Conservation (phyloP, 345 rosid genomes). For the Orychophragmus violaceus region DNA sequence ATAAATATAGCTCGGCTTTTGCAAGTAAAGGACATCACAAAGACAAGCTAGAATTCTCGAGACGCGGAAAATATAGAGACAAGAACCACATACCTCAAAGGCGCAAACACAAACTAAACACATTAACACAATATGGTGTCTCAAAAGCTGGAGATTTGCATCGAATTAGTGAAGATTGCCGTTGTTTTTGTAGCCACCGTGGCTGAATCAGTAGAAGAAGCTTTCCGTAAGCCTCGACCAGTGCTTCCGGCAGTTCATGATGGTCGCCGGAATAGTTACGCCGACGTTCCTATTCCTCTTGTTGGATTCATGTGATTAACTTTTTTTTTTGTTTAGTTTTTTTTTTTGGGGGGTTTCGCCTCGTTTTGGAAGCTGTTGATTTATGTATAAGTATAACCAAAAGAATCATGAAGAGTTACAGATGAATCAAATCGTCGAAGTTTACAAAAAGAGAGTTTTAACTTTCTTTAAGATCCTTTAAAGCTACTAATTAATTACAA, state of each 20-base stretch:
- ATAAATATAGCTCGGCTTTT: conserved; percentile 17
- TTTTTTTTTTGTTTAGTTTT: background rate
- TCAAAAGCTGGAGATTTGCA: conserved; percentile 43
- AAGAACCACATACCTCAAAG: conserved; percentile 9
- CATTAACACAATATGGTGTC: conserved; percentile 34
- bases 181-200: conserved; percentile 38
- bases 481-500: background rate
- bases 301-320: conserved; percentile 46
- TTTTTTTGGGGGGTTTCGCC: conserved; percentile 5
- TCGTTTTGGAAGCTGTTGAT: conserved; percentile 19
- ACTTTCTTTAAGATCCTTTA: background rate
- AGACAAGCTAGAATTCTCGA: conserved; percentile 15
- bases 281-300: conserved; percentile 30
- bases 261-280: conserved; percentile 19
- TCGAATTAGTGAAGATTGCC: conserved; percentile 37
- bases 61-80: conserved; percentile 15
- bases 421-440: conserved; percentile 5
- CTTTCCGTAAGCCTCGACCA: conserved; percentile 14
- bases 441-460: background rate
- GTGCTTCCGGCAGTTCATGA: background rate
- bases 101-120: conserved; percentile 4
- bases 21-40: conserved; percentile 17
- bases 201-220: conserved; percentile 42
- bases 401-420: conserved; percentile 22
- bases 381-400: conserved; percentile 14